A percentile compares a stretch with the other conserved stretches of the same genome.
Evolutionary conservation across 2,329 filamentous ascomycete genomes (phyloP).

Genomic region (Trichoderma sp.): DNA sequence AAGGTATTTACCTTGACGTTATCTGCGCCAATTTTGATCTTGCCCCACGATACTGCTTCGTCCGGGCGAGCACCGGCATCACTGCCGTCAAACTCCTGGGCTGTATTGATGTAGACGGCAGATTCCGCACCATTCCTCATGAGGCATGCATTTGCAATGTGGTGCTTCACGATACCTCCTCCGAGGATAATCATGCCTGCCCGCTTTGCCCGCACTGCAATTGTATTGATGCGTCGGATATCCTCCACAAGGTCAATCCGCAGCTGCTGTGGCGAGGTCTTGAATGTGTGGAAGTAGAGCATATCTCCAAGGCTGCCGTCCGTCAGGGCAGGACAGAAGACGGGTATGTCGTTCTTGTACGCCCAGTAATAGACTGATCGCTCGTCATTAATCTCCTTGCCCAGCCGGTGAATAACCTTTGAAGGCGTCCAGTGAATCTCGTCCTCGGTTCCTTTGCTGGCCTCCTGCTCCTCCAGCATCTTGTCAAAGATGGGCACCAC

Average conservation of each 20-base stretch:
- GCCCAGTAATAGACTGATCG: slow-evolving; percentile 96
- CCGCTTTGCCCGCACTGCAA: slow-evolving; percentile 82
- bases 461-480: slow-evolving; percentile 93
- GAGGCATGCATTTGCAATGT: slow-evolving; percentile 95
- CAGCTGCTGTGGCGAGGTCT: slow-evolving; percentile 77
- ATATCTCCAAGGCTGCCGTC: slow-evolving; percentile 96
- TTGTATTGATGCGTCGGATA: slow-evolving; percentile 88
- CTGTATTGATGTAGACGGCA: slow-evolving; percentile 97
- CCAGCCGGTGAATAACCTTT: slow-evolving; percentile 85
- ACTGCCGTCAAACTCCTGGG: slow-evolving; percentile 94
- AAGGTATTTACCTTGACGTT: slow-evolving; percentile 73
- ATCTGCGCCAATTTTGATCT: slow-evolving; percentile 87
- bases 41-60: slow-evolving; percentile 97
- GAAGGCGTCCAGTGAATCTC: slow-evolving; percentile 90
- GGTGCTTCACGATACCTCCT: slow-evolving; percentile 94
- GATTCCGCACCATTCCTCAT: slow-evolving; percentile 98
- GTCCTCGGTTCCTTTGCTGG: slow-evolving; percentile 66
- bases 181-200: slow-evolving; percentile 95
- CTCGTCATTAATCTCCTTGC: slow-evolving; percentile 92
- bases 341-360: slow-evolving; percentile 92
- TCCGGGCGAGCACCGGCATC: slow-evolving; percentile 94
- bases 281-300: slow-evolving; percentile 98
- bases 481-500: slow-evolving; percentile 90
- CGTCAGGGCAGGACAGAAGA: slow-evolving; percentile 95
- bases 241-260: slow-evolving; percentile 92